Base-by-base conservation (phyloP, 768 basidiomycete species). In the Boletus reticulatus region DNA sequence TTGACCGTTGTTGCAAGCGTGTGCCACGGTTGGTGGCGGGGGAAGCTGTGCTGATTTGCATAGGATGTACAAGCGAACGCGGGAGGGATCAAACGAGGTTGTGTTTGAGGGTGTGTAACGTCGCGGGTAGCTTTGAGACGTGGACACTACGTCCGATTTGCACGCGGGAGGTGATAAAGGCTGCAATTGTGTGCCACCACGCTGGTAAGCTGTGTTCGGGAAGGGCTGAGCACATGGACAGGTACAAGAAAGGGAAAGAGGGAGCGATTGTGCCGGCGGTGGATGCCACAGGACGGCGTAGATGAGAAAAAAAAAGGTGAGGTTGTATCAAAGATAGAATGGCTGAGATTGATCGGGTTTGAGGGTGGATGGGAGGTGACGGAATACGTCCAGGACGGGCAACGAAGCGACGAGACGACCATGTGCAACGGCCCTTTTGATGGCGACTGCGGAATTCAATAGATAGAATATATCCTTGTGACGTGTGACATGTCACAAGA, bases 151-250 rank as follows among this genome's bases (percentile, higher is more conserved):
- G 38, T 39, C 38, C 38, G 38, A 39, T 19, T 39, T 39, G 38
- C 17, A n/a, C 38, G 38, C 38, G 8, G 17, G 7, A 39, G 38
- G 38, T 6, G 32, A 32, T 32, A 22, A 6, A 27, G 27, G 27
- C 27, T 27, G 27, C 9, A 42, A 20, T 13, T 10, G n/a, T 20
- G 46, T 36, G 48, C 48, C 48, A 49, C 39, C 27, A 50, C 16
- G 49, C 24, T 37, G 46, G 4, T 31, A 36, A 46, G 54, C 55
- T 11, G 43, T 29, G 27, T 29, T 9, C 27, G 27, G 27, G 27
- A 39, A 0, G 29, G 47, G 45, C 1, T 5, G 57, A 38, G 50
- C 58, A 59, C 57, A 60, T 48, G 57, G 39, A 58, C 50, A 52
- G 50, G 50, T n/a, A 52, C 50, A 20, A 14, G 34, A 34, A 12